A percentile compares a stretch with the other conserved stretches of the same genome.
Conservation (phyloP, 805 yeast species). For the Myxozyma melibiosi region DNA sequence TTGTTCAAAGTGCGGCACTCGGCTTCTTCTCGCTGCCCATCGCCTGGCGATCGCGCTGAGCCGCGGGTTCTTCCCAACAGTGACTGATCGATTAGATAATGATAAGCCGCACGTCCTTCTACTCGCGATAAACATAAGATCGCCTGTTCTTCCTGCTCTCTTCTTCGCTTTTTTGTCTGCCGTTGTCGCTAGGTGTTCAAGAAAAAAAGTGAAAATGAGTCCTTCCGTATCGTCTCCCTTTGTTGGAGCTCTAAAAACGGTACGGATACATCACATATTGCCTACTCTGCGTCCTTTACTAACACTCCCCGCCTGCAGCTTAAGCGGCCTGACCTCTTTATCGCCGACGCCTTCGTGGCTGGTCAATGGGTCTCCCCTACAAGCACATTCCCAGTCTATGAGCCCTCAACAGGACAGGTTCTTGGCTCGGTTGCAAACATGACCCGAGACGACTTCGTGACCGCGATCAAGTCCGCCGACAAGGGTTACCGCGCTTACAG, state of each 20-base stretch:
- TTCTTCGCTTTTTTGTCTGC: too few relatives aligned
- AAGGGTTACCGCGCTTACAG: slow-evolving; percentile 42
- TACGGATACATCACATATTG: too few relatives aligned
- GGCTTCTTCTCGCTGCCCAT: too few relatives aligned
- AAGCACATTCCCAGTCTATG: slow-evolving; percentile 47
- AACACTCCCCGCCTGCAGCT: slow-evolving; percentile 6
- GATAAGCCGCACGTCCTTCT: too few relatives aligned
- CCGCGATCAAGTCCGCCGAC: slow-evolving; percentile 58
- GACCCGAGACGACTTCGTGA: slow-evolving; percentile 53
- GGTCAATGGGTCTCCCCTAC: slow-evolving; percentile 23
- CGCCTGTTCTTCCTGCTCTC: too few relatives aligned
- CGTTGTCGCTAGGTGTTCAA: too few relatives aligned
- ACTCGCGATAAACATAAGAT: too few relatives aligned
- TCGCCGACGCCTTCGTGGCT: slow-evolving; percentile 15
- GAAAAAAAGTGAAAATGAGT: too few relatives aligned
- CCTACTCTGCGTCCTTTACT: too few relatives aligned
- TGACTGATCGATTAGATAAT: too few relatives aligned
- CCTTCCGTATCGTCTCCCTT: slow-evolving; percentile 11
- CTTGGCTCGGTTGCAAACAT: slow-evolving; percentile 61
- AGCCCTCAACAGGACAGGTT: slow-evolving; percentile 69
- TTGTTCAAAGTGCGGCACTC: too few relatives aligned
- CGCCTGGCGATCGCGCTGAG: too few relatives aligned
- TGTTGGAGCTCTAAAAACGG: slow-evolving; percentile 9
- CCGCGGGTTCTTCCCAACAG: slow-evolving; percentile 12
- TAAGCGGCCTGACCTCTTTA: slow-evolving; percentile 22